Conservation (phyloP, 2,329 filamentous ascomycete genomes). For the Penicillium sp. region DNA sequence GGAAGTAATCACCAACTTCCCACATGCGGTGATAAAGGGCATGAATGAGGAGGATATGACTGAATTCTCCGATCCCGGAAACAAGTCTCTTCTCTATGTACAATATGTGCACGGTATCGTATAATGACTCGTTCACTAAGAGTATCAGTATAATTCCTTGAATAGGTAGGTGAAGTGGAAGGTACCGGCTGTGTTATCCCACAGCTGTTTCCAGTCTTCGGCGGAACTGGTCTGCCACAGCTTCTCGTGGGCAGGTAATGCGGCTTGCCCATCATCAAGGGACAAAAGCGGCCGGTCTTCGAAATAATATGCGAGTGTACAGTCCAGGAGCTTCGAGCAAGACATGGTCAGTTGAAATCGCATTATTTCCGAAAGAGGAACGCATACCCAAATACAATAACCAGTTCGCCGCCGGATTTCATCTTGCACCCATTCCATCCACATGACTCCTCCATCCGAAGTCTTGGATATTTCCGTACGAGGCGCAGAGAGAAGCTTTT, state of each 20-base stretch:
- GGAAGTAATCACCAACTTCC: constrained; percentile 47
- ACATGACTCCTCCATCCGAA: constrained; percentile 21
- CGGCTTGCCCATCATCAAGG: constrained; percentile 40
- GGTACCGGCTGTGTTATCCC: constrained; percentile 23
- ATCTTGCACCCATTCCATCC: constrained; percentile 37
- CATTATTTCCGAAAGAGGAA: not conserved
- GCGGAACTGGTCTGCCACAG: constrained; percentile 39
- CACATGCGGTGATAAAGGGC: constrained; percentile 49
- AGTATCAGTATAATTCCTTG: constrained; percentile 1
- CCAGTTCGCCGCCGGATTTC: constrained; percentile 39
- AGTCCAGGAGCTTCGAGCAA: constrained; percentile 38
- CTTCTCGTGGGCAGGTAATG: constrained; percentile 41
- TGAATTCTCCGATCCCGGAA: constrained; percentile 46
- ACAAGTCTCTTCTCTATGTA: constrained; percentile 50
- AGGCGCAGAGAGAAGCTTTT: constrained; percentile 20
- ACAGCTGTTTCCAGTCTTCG: constrained; percentile 31
- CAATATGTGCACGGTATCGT: constrained; percentile 43
- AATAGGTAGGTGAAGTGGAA: not conserved
- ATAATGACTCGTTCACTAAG: constrained; percentile 35
- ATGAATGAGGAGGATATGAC: constrained; percentile 48
- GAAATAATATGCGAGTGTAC: constrained; percentile 40
- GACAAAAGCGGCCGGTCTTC: constrained; percentile 34
- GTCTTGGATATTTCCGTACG: constrained; percentile 1
- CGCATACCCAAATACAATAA: constrained; percentile 43
- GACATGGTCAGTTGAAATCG: not conserved